Evolutionary conservation across 768 basidiomycete genomes (phyloP).

Genomic region (Lactarius hengduanensis): DNA sequence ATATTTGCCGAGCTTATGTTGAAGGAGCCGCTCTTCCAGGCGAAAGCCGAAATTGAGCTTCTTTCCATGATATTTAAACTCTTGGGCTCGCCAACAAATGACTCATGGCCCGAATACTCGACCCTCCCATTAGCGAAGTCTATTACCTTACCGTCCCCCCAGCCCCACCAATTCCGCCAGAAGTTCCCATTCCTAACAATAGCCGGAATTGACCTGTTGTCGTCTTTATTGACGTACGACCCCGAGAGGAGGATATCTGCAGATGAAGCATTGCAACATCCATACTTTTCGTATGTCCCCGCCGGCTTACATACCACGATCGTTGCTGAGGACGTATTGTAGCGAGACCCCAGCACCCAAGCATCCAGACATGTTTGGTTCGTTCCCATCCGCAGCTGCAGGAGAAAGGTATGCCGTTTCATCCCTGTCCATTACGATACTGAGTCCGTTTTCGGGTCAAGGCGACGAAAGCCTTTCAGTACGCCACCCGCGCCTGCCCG

Average conservation of each 20-base stretch:
- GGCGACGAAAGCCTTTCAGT: constrained; percentile 73
- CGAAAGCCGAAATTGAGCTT: constrained; percentile 92
- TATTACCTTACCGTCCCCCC: constrained; percentile 70
- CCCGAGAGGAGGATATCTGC: constrained; percentile 84
- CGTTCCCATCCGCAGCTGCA: constrained; percentile 94
- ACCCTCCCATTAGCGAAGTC: constrained; percentile 79
- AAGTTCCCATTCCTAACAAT: constrained; percentile 84
- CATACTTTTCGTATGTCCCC: constrained; percentile 79
- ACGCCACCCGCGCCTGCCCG: constrained; percentile 80
- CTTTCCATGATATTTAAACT: constrained; percentile 93
- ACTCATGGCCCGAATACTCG: constrained; percentile 83
- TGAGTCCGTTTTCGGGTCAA: constrained; percentile 33
- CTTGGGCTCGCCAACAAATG: constrained; percentile 86
- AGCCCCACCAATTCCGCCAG: constrained; percentile 73
- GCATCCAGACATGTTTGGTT: constrained; percentile 92
- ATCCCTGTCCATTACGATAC: neutral
- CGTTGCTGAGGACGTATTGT: constrained; percentile 9
- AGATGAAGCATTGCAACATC: constrained; percentile 85
- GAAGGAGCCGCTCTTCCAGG: constrained; percentile 96
- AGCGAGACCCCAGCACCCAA: constrained; percentile 96
- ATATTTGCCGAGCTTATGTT: constrained; percentile 96
- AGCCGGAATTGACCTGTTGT: constrained; percentile 81
- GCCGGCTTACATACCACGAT: neutral
- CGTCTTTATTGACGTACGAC: constrained; percentile 83
- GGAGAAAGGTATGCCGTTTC: constrained; percentile 79